Evolutionary conservation across 495 filamentous ascomycete species (phyloP), one percentile per base, ranked within the genome.

Genomic region (Daldinia loculata): DNA sequence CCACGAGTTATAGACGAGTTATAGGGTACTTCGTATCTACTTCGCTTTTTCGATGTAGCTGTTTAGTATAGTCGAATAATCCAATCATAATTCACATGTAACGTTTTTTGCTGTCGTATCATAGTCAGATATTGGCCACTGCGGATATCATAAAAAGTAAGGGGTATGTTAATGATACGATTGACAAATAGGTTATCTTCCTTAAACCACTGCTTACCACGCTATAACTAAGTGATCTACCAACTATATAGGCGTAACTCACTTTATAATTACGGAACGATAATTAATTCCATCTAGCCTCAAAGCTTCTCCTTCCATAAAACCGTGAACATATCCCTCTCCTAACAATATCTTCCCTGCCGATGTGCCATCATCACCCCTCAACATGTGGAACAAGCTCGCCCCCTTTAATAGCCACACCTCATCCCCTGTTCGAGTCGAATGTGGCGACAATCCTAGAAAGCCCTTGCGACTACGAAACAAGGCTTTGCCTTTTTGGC

Each of bases 391-490:
- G 38, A 70, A 70, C 39, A 70, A 27, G 2, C 14, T 66, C n/a
- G 68, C 67, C 56, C 67, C 67, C 30, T 70, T 70, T 14, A 70
- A 56, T 24, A 70, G n/a, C 67, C 67, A 70, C n/a, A 70, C 27
- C n/a, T 65, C 67, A 52, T 70, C 67, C n/a, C 67, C 67, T 2
- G n/a, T n/a, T 19, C n/a, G 22, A 14, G 61, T 70, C 24, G 67
- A 70, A 32, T 61, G 48, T 45, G 67, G 61, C 48, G 67, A 34
- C 11, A 70, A 56, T 3, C 67, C 67, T 7, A 70, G 9, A 32
- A 45, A 61, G 4, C 67, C 67, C 15, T 51, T 65, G 1, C 22
- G 26, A 24, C 36, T 70, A 30, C 56, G 61, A 30, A 70, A 29
- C 17, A 70, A 14, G 11, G 67, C 61, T 45, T 65, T 70, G 0